These are phyloP conservation scores for Bipolaris gigantea DNA, from an alignment of 2,329 filamentous ascomycete genomes.

Conservation along the genomic window DNA sequence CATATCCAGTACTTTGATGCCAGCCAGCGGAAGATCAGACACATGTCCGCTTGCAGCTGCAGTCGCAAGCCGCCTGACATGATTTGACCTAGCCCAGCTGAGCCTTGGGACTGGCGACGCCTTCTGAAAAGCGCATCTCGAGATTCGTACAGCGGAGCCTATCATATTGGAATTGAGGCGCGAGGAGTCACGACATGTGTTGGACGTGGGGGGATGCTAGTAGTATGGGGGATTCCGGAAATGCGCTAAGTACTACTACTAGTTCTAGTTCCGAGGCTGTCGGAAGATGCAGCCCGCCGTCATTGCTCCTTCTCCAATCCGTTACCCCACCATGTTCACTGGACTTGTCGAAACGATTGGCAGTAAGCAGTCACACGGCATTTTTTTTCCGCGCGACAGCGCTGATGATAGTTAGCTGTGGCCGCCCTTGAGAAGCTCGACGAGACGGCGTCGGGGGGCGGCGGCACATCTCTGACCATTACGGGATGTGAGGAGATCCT, in stretches of 20 bases:
- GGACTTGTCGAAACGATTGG: constrained; percentile 70
- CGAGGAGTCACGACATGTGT: background rate
- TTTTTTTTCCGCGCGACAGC: constrained; percentile 18
- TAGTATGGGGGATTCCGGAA: constrained; percentile 18
- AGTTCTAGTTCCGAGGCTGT: constrained; percentile 25
- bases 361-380: constrained; percentile 60
- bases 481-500: constrained; percentile 74
- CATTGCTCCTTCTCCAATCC: constrained; percentile 3
- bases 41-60: constrained; percentile 43
- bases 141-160: constrained; percentile 16
- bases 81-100: constrained; percentile 14
- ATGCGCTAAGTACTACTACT: constrained; percentile 1
- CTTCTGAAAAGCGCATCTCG: constrained; percentile 15
- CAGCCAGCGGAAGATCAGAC: constrained; percentile 70
- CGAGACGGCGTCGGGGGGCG: constrained; percentile 67
- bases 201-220: constrained; percentile 6
- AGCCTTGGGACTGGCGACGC: background rate
- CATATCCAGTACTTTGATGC: constrained; percentile 92
- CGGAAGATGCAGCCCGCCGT: constrained; percentile 24
- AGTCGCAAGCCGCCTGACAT: constrained; percentile 48
- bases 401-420: constrained; percentile 64
- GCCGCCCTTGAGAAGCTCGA: constrained; percentile 79
- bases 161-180: constrained; percentile 16
- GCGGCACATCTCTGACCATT: constrained; percentile 90
- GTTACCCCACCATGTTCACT: constrained; percentile 75